Base-by-base conservation (phyloP, 306 rosid species). In the Dalbergia cochinchinensis region DNA sequence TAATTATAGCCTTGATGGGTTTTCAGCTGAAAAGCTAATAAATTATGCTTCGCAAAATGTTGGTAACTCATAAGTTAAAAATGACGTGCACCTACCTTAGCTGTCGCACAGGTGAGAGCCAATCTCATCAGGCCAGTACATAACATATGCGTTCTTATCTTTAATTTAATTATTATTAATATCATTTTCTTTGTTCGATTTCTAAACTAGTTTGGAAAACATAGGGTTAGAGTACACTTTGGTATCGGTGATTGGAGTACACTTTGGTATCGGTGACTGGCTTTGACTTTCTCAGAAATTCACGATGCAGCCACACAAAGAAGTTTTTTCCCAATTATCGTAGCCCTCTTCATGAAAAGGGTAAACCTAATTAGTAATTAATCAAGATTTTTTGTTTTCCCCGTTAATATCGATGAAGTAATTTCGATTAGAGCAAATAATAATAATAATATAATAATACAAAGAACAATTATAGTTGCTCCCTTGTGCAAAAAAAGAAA, bases 51-150 rank as follows among this genome's bases (percentile, higher is more conserved):
- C 2, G 74, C 51, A 64, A 65, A 80, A n/a, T 80, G 71, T 59
- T 9, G 67, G 69, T 8, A 51, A n/a, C 53, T 50, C 47, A 69
- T 42, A 6, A 14, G 74, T 76, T 20, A 82, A 51, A 64, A 76
- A 64, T 64, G 72, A 64, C 80, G 20, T 16, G 48, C 39, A 76
- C 71, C 76, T 61, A 48, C 31, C 69, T 69, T 60, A 37, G 26
- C 12, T 70, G 42, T 20, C 55, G 15, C 11, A 13, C 11, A 37
- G 11, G 59, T 18, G 11, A 37, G 15, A n/a, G 26, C 82, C 69
- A 77, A 77, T 62, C 85, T 26, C 51, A 53, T 71, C 48, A 62
- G 3, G 73, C 81, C 82, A 76, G 22, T 67, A 47, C 63, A 74
- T 59, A 10, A 33, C 65, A 60, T 69, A 12, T 3, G 11, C 35